These are phyloP conservation scores for Cochlearia excelsa DNA, from an alignment of 345 rosid genomes.

Conservation along the genomic window DNA sequence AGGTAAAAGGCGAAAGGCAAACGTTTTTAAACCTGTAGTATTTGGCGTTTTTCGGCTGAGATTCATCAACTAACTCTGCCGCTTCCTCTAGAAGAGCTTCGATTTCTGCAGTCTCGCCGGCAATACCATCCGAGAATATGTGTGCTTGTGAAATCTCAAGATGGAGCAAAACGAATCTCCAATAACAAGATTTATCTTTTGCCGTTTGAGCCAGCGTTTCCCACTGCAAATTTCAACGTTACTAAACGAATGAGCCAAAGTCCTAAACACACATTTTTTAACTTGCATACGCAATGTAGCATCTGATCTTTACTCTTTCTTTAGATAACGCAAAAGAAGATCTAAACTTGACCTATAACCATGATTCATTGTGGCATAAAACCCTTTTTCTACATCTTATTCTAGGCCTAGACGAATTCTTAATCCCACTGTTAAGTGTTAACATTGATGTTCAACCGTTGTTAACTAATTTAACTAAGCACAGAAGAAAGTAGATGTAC, in stretches of 20 bases:
- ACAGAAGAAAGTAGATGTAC: slow-evolving; percentile 12
- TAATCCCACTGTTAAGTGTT: background rate
- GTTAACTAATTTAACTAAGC: slow-evolving; percentile 8
- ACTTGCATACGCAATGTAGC: slow-evolving; percentile 10
- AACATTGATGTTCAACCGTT: background rate
- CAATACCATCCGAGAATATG: slow-evolving; percentile 47
- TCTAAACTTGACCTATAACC: background rate
- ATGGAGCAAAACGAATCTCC: slow-evolving; percentile 89
- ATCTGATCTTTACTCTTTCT: background rate
- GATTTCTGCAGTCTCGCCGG: slow-evolving; percentile 69
- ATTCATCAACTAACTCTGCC: slow-evolving; percentile 88
- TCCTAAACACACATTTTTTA: background rate
- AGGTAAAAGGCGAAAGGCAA: background rate
- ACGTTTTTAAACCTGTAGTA: slow-evolving; percentile 66
- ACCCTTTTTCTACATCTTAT: background rate
- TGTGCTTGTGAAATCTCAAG: slow-evolving; percentile 69
- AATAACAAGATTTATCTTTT: slow-evolving; percentile 64
- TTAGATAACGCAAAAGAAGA: background rate
- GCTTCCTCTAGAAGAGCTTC: slow-evolving; percentile 90
- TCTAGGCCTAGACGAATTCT: slow-evolving; percentile 4
- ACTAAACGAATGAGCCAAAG: slow-evolving; percentile 29
- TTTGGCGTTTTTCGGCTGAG: slow-evolving; percentile 67
- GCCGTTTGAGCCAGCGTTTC: slow-evolving; percentile 78
- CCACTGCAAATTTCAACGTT: slow-evolving; percentile 54
- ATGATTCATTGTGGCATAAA: background rate